Evolutionary conservation across 2,329 filamentous ascomycete genomes (phyloP), one percentile per base, ranked within the genome.

Genomic region (Xylaria sp.): DNA sequence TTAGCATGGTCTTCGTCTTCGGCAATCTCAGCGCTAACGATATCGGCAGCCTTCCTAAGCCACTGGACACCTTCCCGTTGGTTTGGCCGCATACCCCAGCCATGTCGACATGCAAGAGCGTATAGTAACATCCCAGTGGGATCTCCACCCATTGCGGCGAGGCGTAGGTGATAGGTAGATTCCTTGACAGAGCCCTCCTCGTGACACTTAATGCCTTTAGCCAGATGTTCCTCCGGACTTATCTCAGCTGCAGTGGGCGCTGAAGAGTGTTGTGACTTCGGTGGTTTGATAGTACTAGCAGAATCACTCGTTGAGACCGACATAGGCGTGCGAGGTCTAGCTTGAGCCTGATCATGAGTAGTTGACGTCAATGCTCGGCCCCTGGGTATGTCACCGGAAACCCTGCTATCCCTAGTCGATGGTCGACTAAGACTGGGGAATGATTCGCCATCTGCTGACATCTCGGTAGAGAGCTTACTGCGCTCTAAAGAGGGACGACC

Each of bases 81-180:
- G 79, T 97, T 98, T 8, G 94, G 89, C 10, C 94, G 91, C 93
- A 98, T 98, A 20, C 96, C 96, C 96, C 96, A 99, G 58, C 96
- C 96, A 78, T 99, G 96, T 59, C 96, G 89, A 78, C 95, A 98
- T 12, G 96, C 96, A 43, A 99, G 86, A 5, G 95, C 96, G 80
- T 98, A 99, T 39, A 98, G 86, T 13, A 99, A 88, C 96, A 99
- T 99, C 25, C 92, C 96, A 0, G 95, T 97, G 0, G 96, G 93
- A 67, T 97, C 89, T 56, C 94, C 93, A 66, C 93, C 91, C 75
- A 91, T 90, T 0, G 96, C 95, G 3, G 96, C 96, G 68, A 97
- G 88, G 41, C 96, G 92, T 54, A 99, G 86, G 78, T 99, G 96
- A 78, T 98, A 99, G 0, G 96, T 98, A 0, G 95, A 98, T 80